Percentiles rank a stretch among this genome's conserved stretches.
These are phyloP conservation scores for Yamadazyma olivae DNA, from an alignment of 805 yeast genomes.

Conservation along the genomic window DNA sequence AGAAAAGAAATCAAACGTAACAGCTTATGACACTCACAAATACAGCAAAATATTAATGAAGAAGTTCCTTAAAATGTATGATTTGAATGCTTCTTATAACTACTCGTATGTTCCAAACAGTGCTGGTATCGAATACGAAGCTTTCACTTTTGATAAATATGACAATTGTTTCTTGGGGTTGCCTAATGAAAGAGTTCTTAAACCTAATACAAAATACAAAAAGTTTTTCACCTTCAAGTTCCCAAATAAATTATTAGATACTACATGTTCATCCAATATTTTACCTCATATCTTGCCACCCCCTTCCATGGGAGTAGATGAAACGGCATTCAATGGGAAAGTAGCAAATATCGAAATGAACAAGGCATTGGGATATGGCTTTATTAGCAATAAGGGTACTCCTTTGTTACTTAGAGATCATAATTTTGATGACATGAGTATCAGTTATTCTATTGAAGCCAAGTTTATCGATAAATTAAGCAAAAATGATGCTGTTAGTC, in stretches of 20 bases:
- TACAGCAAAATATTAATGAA: conserved; percentile 37
- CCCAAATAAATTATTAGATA: conserved; percentile 52
- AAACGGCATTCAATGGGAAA: conserved; percentile 31
- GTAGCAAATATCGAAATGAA: conserved; percentile 34
- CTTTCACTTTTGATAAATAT: conserved; percentile 38
- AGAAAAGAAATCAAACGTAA: conserved; percentile 17
- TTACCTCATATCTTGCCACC: conserved; percentile 41
- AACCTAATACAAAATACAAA: conserved; percentile 50
- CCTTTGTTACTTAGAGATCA: conserved; percentile 52
- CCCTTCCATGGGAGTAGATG: conserved; percentile 41
- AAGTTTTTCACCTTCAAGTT: conserved; percentile 58
- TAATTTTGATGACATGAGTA: conserved; percentile 40
- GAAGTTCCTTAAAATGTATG: conserved; percentile 58
- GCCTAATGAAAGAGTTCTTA: conserved; percentile 45
- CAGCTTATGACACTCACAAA: conserved; percentile 13
- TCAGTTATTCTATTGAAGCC: conserved; percentile 53
- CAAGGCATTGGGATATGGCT: conserved; percentile 54
- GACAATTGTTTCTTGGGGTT: conserved; percentile 52
- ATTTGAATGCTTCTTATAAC: conserved; percentile 54
- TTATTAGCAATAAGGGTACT: conserved; percentile 45
- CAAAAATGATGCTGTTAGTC: conserved; percentile 26
- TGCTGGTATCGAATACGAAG: conserved; percentile 45
- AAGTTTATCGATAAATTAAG: conserved; percentile 47
- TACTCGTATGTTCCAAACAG: conserved; percentile 48
- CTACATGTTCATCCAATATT: conserved; percentile 45